Evolutionary conservation across 2,329 filamentous ascomycete genomes (phyloP), one percentile per base, ranked within the genome.

Genomic region (Penicillium sp.): DNA sequence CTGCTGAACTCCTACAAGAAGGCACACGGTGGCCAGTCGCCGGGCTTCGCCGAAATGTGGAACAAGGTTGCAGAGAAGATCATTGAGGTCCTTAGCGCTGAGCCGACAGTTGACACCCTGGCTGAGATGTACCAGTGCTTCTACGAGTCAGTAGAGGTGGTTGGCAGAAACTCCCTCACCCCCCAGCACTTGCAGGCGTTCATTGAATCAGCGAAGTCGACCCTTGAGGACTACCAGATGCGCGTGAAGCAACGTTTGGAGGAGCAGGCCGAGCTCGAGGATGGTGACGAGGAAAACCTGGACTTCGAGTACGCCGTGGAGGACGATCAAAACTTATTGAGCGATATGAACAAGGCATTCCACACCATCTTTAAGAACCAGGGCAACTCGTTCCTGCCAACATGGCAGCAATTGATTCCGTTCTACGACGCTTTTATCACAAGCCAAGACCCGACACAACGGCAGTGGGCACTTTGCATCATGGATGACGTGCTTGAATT

Each of bases 101-200:
- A 99, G 77, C 93, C 94, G 20, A 92, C 92, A 1, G 92, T 99
- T 57, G 94, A 99, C 67, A 96, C 94, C 0, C 83, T 99, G 45
- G 93, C 94, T 2, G 94, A 97, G 77, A 97, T 99, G 91, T 99
- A 97, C 76, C 93, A 97, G 75, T 99, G 94, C 79, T 99, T 99
- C 80, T 99, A 99, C 74, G 94, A 99, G 74, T 96, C 91, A 26
- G 87, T 99, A 8, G 93, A 97, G 77, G 92, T 97, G 22, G 85
- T 96, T 62, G 93, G 93, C 57, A 90, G 90, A 75, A 86, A 89
- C 66, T 93, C 88, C 70, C 82, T 99, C 45, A 90, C 82, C 6
- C 79, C 82, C 38, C 82, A 87, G 38, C 89, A 96, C 72, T 92
- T 99, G 89, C 80, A 82, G 55, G 85, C 85, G 43, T 99, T 97